phyloP scores from a whole-genome alignment of 1,284 basidiomycete genomes.

The Apiotrichum brassicae region DNA sequence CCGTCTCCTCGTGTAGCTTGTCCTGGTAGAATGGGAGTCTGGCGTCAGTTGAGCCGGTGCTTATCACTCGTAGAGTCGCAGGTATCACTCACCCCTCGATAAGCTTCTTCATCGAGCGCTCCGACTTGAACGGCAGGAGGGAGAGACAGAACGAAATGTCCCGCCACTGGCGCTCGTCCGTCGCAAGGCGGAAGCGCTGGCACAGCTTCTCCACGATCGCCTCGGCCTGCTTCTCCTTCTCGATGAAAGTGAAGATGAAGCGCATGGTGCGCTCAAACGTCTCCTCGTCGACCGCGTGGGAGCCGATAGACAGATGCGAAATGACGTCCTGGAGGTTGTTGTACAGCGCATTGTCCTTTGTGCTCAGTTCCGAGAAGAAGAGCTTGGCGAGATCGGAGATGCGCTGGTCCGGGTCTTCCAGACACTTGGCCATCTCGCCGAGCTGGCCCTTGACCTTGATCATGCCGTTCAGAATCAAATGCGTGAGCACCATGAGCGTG shows the following conservation, averaged over 20 bases:
- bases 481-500: slow-evolving; percentile 96
- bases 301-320: slow-evolving; percentile 84
- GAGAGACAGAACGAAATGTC: slow-evolving; percentile 96
- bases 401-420: slow-evolving; percentile 84
- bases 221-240: slow-evolving; percentile 98
- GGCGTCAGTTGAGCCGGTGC: background rate
- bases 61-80: too few relatives aligned
- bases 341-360: slow-evolving; percentile 97
- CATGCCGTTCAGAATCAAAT: slow-evolving; percentile 97
- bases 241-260: slow-evolving; percentile 94
- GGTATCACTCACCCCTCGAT: slow-evolving; percentile 62
- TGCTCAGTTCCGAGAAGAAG: slow-evolving; percentile 93
- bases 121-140: slow-evolving; percentile 91
- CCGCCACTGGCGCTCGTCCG: slow-evolving; percentile 89
- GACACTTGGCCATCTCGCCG: slow-evolving; percentile 98
- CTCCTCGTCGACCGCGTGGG: slow-evolving; percentile 90
- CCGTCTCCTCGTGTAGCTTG: slow-evolving; percentile 82
- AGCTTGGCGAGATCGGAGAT: slow-evolving; percentile 90
- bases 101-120: slow-evolving; percentile 90
- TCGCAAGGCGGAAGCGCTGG: slow-evolving; percentile 82
- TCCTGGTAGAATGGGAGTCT: slow-evolving; percentile 79
- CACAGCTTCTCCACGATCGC: slow-evolving; percentile 91
- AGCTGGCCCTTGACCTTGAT: slow-evolving; percentile 99
- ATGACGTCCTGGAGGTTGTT: slow-evolving; percentile 98
- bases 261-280: slow-evolving; percentile 87